phyloP scores from a whole-genome alignment of 441 rosid genomes.

The Populus hybrid region DNA sequence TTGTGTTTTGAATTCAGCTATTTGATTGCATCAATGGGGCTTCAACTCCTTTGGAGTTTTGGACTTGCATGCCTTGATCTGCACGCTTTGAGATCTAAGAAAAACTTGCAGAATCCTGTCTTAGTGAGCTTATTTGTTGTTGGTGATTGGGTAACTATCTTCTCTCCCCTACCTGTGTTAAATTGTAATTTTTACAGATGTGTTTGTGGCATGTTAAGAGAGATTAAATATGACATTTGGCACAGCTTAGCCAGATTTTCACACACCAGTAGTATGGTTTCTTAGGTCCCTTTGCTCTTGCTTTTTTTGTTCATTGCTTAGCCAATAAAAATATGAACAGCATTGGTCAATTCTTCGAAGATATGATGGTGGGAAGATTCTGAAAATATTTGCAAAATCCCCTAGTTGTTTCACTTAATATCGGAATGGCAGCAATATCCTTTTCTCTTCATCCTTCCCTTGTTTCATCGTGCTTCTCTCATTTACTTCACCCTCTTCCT shows the following conservation, averaged over 20 bases:
- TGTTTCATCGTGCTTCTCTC: background rate
- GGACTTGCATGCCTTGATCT: slow-evolving; percentile 94
- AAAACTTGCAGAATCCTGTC: slow-evolving; percentile 87
- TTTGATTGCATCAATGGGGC: slow-evolving; percentile 97
- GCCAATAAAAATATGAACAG: background rate
- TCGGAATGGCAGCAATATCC: background rate
- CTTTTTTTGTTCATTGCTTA: background rate
- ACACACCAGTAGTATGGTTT: background rate
- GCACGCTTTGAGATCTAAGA: slow-evolving; percentile 69
- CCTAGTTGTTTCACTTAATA: background rate
- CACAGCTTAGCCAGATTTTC: slow-evolving; percentile 6
- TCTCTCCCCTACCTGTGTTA: background rate
- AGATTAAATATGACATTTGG: background rate
- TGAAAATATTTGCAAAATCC: slow-evolving; percentile 3
- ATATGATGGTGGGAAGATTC: background rate
- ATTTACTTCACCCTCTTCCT: background rate
- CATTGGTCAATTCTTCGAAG: background rate
- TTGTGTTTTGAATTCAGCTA: slow-evolving; percentile 47
- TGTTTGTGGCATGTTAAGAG: background rate
- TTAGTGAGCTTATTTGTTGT: slow-evolving; percentile 92
- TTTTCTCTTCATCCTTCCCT: background rate
- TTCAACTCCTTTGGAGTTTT: slow-evolving; percentile 93
- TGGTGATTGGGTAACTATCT: slow-evolving; percentile 76
- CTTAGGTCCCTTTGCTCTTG: background rate
- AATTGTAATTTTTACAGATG: background rate